Percentiles rank a stretch among this genome's conserved stretches.
Conservation (phyloP, 306 rosid species). For the Trichosanthes truncata region DNA sequence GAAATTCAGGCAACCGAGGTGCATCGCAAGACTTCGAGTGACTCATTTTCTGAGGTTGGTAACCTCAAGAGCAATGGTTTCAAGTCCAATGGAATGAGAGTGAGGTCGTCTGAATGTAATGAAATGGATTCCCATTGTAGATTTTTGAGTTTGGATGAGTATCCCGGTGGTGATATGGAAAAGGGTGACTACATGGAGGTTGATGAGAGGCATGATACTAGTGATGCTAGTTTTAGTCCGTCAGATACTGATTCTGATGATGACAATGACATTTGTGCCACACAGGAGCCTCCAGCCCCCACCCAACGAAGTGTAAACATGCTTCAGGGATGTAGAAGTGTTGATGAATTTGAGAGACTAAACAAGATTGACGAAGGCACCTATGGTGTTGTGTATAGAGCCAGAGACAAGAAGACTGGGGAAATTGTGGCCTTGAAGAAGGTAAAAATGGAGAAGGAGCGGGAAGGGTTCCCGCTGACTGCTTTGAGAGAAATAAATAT, state of each 20-base stretch:
- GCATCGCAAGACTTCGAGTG: constrained; percentile 15
- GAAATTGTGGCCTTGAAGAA: constrained; percentile 83
- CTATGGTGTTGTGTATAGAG: constrained; percentile 89
- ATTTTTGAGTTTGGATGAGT: constrained; percentile 17
- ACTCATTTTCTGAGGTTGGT: constrained; percentile 32
- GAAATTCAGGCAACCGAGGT: background rate
- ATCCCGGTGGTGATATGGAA: constrained; percentile 9
- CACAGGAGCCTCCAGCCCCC: constrained; percentile 13
- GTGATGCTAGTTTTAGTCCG: background rate
- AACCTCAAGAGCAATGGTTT: constrained; percentile 36
- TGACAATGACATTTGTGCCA: constrained; percentile 10
- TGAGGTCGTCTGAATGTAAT: constrained; percentile 28
- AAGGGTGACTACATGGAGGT: constrained; percentile 9
- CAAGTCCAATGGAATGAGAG: constrained; percentile 24
- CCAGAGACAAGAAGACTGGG: constrained; percentile 71
- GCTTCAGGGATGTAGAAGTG: constrained; percentile 70
- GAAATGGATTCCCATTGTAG: constrained; percentile 21
- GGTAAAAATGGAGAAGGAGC: constrained; percentile 77
- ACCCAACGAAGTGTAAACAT: constrained; percentile 37
- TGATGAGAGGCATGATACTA: constrained; percentile 16
- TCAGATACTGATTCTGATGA: constrained; percentile 26
- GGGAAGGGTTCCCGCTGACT: constrained; percentile 72
- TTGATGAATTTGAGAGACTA: constrained; percentile 66
- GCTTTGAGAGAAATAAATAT: constrained; percentile 91
- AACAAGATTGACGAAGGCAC: constrained; percentile 93